These are phyloP conservation scores for Coemansia sp. DNA, from an alignment of 371 early-diverging fungal genomes.

Conservation along the genomic window DNA sequence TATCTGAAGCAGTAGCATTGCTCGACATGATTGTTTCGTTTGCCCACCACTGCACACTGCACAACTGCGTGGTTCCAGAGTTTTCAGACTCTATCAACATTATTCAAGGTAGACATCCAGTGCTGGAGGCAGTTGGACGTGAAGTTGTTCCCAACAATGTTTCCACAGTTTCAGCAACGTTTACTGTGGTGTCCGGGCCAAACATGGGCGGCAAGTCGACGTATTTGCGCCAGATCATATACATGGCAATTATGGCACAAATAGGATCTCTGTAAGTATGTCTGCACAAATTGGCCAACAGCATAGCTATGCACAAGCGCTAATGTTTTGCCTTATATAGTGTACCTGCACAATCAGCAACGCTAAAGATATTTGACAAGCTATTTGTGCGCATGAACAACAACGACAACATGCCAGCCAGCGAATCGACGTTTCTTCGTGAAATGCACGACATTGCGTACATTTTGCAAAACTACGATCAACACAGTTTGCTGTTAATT, in stretches of 20 bases:
- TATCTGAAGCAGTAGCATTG: constrained; percentile 78
- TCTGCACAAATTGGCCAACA: too few species aligned
- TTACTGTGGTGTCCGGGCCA: constrained; percentile 93
- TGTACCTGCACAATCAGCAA: constrained; percentile 89
- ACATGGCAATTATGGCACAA: constrained; percentile 91
- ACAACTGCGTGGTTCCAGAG: constrained; percentile 66
- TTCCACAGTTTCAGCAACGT: constrained; percentile 64
- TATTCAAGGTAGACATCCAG: constrained; percentile 80
- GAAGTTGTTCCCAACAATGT: constrained; percentile 78
- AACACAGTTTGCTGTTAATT: constrained; percentile 47
- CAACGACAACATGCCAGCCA: constrained; percentile 63
- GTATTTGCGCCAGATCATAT: constrained; percentile 87
- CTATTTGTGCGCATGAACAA: constrained; percentile 73
- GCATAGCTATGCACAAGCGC: neutral
- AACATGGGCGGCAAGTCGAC: constrained; percentile 98
- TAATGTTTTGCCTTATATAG: constrained; percentile 32
- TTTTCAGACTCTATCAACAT: constrained; percentile 80
- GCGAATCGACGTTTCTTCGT: constrained; percentile 82
- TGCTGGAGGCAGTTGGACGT: constrained; percentile 60
- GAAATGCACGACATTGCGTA: constrained; percentile 91
- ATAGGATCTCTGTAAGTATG: constrained; percentile 78
- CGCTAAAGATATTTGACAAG: constrained; percentile 71
- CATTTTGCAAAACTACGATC: constrained; percentile 63
- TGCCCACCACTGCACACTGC: constrained; percentile 60
- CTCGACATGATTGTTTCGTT: constrained; percentile 81